These are phyloP conservation scores for Lyophyllum decastes DNA, from an alignment of 768 basidiomycete genomes.

Conservation along the genomic window DNA sequence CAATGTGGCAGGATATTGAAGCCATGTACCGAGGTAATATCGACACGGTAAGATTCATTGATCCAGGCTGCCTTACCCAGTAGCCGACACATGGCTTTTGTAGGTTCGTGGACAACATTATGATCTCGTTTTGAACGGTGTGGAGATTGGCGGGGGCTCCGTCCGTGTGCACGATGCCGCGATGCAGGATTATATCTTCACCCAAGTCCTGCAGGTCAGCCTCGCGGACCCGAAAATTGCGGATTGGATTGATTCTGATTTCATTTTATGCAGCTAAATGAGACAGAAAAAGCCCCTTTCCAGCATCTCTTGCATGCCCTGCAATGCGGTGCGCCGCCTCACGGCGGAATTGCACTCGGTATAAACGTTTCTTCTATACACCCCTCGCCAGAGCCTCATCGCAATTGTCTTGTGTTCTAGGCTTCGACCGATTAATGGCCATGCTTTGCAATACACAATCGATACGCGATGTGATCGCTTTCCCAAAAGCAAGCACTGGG, in stretches of 20 bases:
- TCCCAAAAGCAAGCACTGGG: constrained; percentile 87
- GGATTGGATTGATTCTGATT: constrained; percentile 1
- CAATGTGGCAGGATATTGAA: constrained; percentile 87
- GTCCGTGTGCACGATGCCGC: constrained; percentile 88
- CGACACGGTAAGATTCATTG: constrained; percentile 43
- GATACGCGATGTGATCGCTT: constrained; percentile 95
- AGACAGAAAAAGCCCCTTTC: constrained; percentile 75
- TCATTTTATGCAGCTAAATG: constrained; percentile 56
- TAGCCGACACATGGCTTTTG: neutral
- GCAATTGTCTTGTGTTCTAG: constrained; percentile 38
- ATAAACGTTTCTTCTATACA: constrained; percentile 20
- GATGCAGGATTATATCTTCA: constrained; percentile 86
- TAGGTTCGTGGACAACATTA: constrained; percentile 95
- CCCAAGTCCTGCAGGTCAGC: constrained; percentile 73
- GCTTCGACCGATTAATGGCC: constrained; percentile 91
- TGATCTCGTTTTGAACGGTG: constrained; percentile 91
- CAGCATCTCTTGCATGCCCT: constrained; percentile 85
- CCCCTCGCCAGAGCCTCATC: constrained; percentile 9
- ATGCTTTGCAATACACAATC: constrained; percentile 86
- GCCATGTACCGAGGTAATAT: constrained; percentile 72
- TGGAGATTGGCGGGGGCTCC: constrained; percentile 92
- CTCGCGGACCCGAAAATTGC: neutral
- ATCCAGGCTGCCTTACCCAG: neutral
- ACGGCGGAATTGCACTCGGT: constrained; percentile 95
- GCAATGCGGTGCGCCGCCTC: constrained; percentile 89